Percentiles rank a stretch among this genome's conserved stretches.
Conservation (phyloP, 768 basidiomycete species). For the Pleurotus cornucopiae region DNA sequence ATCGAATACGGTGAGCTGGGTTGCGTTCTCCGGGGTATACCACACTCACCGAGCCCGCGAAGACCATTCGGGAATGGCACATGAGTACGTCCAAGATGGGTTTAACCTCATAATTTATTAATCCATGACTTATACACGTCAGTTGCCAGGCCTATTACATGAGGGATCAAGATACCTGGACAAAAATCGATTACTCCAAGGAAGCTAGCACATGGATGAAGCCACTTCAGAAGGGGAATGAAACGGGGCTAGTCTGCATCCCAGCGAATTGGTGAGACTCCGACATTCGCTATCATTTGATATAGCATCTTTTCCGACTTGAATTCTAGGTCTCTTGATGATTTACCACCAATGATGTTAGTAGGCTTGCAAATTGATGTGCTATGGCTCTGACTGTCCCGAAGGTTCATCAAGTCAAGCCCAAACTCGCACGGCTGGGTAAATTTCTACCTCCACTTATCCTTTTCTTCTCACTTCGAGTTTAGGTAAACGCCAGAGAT, state of each 20-base stretch:
- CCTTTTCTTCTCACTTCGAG: neutral
- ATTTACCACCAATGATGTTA: slow-evolving; percentile 72
- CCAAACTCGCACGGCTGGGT: slow-evolving; percentile 75
- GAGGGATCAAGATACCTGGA: slow-evolving; percentile 67
- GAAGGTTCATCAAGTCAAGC: slow-evolving; percentile 65
- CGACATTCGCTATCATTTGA: too few relatives aligned
- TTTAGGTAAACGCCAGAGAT: slow-evolving; percentile 57
- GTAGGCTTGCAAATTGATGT: slow-evolving; percentile 9
- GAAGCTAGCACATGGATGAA: slow-evolving; percentile 71
- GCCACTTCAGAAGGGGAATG: slow-evolving; percentile 58
- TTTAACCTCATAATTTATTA: neutral
- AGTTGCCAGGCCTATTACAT: slow-evolving; percentile 65
- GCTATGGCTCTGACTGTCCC: slow-evolving; percentile 3
- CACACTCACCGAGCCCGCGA: slow-evolving; percentile 14
- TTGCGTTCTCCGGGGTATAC: slow-evolving; percentile 10
- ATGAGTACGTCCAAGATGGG: slow-evolving; percentile 30
- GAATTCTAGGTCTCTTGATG: slow-evolving; percentile 57
- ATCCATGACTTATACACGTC: slow-evolving; percentile 18
- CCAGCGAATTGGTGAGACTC: slow-evolving; percentile 61
- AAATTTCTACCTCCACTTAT: slow-evolving; percentile 4
- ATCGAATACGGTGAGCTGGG: slow-evolving; percentile 60
- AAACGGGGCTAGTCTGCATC: slow-evolving; percentile 56
- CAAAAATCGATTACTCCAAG: slow-evolving; percentile 62
- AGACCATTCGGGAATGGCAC: slow-evolving; percentile 60
- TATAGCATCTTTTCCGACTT: neutral